phyloP scores from a whole-genome alignment of 1,284 basidiomycete species.

The Mycena citricolor region DNA sequence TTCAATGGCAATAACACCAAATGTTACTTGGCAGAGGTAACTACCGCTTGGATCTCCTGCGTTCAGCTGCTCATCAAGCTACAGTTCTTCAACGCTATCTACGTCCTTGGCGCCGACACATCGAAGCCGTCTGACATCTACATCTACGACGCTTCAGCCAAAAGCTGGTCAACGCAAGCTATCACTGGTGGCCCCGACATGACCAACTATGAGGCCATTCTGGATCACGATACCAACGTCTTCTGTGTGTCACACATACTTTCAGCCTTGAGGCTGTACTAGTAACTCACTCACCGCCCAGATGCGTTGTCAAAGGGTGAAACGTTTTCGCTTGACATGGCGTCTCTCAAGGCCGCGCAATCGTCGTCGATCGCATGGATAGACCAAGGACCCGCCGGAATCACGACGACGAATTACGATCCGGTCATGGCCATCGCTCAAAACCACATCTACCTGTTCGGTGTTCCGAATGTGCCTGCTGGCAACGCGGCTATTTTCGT shows the following conservation, averaged over 20 bases:
- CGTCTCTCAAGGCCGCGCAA: slow-evolving; percentile 56
- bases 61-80: too few species aligned
- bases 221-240: slow-evolving; percentile 89
- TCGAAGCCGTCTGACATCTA: slow-evolving; percentile 62
- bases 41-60: slow-evolving; percentile 14
- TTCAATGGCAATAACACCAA: slow-evolving; percentile 67
- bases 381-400: slow-evolving; percentile 53
- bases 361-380: slow-evolving; percentile 60
- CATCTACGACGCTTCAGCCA: slow-evolving; percentile 64
- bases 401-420: slow-evolving; percentile 51
- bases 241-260: slow-evolving; percentile 53
- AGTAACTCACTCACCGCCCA: slow-evolving; percentile 28
- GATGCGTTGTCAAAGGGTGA: slow-evolving; percentile 64
- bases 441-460: slow-evolving; percentile 79
- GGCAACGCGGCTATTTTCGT: slow-evolving; percentile 81
- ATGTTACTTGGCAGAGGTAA: slow-evolving; percentile 70
- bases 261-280: slow-evolving; percentile 2
- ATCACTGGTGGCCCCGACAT: slow-evolving; percentile 56
- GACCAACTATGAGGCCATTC: slow-evolving; percentile 57
- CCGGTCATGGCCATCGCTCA: slow-evolving; percentile 78
- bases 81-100: slow-evolving; percentile 75
- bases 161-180: slow-evolving; percentile 66
- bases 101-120: slow-evolving; percentile 74
- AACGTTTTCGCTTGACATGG: slow-evolving; percentile 70
- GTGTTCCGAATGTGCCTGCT: slow-evolving; percentile 62